Evolutionary conservation across 805 yeast species (phyloP), one percentile per base, ranked within the genome.

Genomic region (Yarrowia divulgata): DNA sequence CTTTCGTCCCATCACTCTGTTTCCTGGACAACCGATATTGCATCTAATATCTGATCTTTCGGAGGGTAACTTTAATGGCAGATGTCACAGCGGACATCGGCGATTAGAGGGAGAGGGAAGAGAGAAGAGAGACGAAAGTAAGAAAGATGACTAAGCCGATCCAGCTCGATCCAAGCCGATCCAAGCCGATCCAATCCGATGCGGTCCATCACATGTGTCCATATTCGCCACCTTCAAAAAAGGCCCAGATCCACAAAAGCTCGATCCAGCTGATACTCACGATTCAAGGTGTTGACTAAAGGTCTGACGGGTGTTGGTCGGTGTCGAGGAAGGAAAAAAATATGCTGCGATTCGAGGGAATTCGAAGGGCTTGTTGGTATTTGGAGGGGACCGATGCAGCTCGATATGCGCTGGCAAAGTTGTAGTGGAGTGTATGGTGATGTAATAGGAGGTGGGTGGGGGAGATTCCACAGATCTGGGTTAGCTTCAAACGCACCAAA

Each of bases 331-430:
- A 23, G 40, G 34, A 37, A 35, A n/a, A 50, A 50, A 34, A 32
- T 32, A 32, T n/a, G 40, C 55, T 18, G 54, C 54, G 57, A 50
- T n/a, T 18, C 29, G 40, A 13, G 6, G 10, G 14, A 50, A 35
- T 50, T 10, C 42, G 1, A 50, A 52, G 12, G 58, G 29, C 43
- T 52, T 18, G 58, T 52, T 13, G 58, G 58, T 52, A 35, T 52
- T 54, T 39, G 60, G 60, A 54, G 45, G 60, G 60, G 60, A 54
- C 60, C 60, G 60, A 39, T 54, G 60, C 60, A 54, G 60, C 58
- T 52, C 58, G 6, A 37, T n/a, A n/a, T 50, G 58, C 58, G 52
- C 52, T 48, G 35, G 49, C n/a, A 19, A 12, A 18, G 13, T 39
- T 13, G 40, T 23, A 23, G 29, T 4, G 29, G 29, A 23, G 40